Evolutionary conservation across 1,139 yeast genomes (phyloP).

Genomic region (Pneumocystis wakefieldiae): DNA sequence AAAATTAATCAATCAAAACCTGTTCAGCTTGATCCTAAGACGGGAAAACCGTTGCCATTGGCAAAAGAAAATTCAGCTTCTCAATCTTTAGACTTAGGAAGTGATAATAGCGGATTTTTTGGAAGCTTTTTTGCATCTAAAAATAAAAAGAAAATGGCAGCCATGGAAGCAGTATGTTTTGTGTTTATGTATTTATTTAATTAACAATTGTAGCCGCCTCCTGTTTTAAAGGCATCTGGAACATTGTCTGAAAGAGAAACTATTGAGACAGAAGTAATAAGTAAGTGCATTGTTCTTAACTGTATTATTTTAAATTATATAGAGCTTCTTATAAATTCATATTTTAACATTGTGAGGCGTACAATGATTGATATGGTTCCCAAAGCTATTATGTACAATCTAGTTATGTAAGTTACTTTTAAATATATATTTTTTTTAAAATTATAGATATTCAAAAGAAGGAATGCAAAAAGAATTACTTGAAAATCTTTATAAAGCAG

Average conservation of each 20-base stretch:
- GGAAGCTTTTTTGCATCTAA: conserved; percentile 89
- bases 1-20: conserved; percentile 72
- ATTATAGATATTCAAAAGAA: conserved; percentile 39
- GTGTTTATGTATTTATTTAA: conserved; percentile 26
- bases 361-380: conserved; percentile 89
- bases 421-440: background rate
- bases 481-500: conserved; percentile 69
- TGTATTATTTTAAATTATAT: background rate
- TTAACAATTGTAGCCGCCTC: conserved; percentile 45
- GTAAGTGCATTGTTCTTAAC: conserved; percentile 1
- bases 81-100: conserved; percentile 15
- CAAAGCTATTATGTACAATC: conserved; percentile 84
- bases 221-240: conserved; percentile 87
- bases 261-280: conserved; percentile 93
- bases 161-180: conserved; percentile 47
- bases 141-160: conserved; percentile 84
- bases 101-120: conserved; percentile 51
- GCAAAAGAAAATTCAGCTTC: conserved; percentile 5
- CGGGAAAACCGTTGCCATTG: conserved; percentile 44
- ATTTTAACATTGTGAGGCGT: conserved; percentile 82
- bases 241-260: conserved; percentile 90
- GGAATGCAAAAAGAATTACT: conserved; percentile 81
- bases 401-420: conserved; percentile 31
- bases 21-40: conserved; percentile 77
- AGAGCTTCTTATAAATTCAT: conserved; percentile 69